Percentiles rank a stretch among this genome's conserved stretches.
Evolutionary conservation across 2,329 filamentous ascomycete genomes (phyloP).

Genomic region (Exophiala phaeomuriformis): DNA sequence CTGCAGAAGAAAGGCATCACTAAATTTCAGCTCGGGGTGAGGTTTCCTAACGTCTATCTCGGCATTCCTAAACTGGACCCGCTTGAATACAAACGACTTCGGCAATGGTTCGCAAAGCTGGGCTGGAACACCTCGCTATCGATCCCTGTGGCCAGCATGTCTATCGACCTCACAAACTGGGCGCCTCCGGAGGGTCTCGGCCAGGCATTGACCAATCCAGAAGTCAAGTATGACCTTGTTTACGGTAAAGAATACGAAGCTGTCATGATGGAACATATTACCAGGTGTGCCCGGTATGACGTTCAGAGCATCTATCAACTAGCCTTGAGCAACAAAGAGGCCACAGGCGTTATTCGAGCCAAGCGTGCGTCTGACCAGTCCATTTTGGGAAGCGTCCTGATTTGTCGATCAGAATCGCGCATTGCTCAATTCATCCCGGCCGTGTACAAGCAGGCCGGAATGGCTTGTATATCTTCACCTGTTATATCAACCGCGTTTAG

Average conservation of each 20-base stretch:
- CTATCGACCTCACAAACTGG: constrained; percentile 69
- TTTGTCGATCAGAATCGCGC: constrained; percentile 63
- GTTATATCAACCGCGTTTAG: constrained; percentile 63
- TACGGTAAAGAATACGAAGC: constrained; percentile 71
- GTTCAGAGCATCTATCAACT: constrained; percentile 71
- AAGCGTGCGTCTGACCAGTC: constrained; percentile 60
- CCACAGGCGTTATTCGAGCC: constrained; percentile 75
- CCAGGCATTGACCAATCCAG: constrained; percentile 63
- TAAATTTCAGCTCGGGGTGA: constrained; percentile 71
- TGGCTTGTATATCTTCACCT: constrained; percentile 73
- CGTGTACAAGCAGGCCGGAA: constrained; percentile 50
- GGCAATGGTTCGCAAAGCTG: constrained; percentile 81
- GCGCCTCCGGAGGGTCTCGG: constrained; percentile 67
- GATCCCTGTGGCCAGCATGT: constrained; percentile 61
- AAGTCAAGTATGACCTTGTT: constrained; percentile 74
- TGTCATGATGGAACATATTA: constrained; percentile 66
- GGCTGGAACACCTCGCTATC: constrained; percentile 73
- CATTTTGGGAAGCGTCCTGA: constrained; percentile 71
- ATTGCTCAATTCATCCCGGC: constrained; percentile 64
- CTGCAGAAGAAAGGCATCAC: constrained; percentile 64
- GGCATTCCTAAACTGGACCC: constrained; percentile 68
- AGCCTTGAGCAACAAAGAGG: constrained; percentile 62
- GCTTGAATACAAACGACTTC: constrained; percentile 52
- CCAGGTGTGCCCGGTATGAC: constrained; percentile 65
- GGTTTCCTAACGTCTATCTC: constrained; percentile 76